These are phyloP conservation scores for Auriculariales sp. DNA, from an alignment of 768 basidiomycete genomes.

Conservation along the genomic window DNA sequence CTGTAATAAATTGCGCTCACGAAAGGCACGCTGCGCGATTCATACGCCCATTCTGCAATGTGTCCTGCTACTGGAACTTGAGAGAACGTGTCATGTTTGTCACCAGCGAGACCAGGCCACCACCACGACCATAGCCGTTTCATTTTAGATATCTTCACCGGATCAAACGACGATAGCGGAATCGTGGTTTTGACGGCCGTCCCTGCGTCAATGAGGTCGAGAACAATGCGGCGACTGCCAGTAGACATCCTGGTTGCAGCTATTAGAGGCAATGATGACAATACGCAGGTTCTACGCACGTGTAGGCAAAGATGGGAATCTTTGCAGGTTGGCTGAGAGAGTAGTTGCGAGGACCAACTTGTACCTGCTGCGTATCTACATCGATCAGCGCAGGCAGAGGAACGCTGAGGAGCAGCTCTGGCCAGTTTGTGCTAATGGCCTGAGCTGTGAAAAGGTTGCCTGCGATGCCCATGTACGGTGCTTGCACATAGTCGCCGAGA, in stretches of 20 bases:
- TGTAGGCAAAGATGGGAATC: neutral
- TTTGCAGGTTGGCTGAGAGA: no score
- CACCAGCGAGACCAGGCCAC: neutral
- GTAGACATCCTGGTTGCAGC: neutral
- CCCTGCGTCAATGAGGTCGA: constrained; percentile 3
- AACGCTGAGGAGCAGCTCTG: constrained; percentile 4
- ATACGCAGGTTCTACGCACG: neutral
- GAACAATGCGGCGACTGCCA: constrained; percentile 1
- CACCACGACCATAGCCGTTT: neutral
- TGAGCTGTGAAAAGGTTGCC: neutral
- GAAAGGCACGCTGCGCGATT: neutral
- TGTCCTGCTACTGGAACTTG: neutral
- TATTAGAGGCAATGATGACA: constrained; percentile 6
- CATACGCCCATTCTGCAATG: neutral
- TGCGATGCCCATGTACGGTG: constrained; percentile 1
- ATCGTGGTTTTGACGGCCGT: constrained; percentile 1
- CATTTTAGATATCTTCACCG: neutral
- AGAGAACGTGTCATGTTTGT: neutral
- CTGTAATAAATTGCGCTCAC: neutral
- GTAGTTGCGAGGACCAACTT: neutral
- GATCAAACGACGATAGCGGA: neutral
- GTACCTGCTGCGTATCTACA: neutral
- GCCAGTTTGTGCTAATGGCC: neutral
- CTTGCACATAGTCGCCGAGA: constrained; percentile 1
- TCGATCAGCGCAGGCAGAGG: constrained; percentile 29